These are phyloP conservation scores for Kregervanrija fluxuum DNA, from an alignment of 805 yeast species.

Conservation along the genomic window DNA sequence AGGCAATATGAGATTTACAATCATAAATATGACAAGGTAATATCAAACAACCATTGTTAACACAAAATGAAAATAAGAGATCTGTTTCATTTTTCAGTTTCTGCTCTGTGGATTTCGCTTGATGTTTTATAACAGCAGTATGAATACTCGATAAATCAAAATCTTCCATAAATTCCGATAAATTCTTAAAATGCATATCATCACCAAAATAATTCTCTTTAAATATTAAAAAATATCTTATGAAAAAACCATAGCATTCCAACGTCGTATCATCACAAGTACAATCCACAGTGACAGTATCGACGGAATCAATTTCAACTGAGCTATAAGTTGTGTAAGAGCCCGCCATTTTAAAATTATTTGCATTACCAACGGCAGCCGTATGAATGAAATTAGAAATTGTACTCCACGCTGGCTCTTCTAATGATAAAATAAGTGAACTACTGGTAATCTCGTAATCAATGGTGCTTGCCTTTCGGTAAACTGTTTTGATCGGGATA, in stretches of 20 bases:
- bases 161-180: conserved; percentile 64
- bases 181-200: conserved; percentile 69
- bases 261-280: conserved; percentile 60
- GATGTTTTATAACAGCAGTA: conserved; percentile 8
- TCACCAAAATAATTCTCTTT: conserved; percentile 91
- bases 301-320: conserved; percentile 60
- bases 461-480: conserved; percentile 44
- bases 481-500: conserved; percentile 55
- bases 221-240: conserved; percentile 66
- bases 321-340: conserved; percentile 54
- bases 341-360: conserved; percentile 55
- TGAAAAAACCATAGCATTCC: conserved; percentile 70
- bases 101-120: conserved; percentile 20
- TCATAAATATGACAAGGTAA: conserved; percentile 71
- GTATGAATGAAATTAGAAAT: conserved; percentile 59
- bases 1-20: conserved; percentile 46
- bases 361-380: conserved; percentile 60
- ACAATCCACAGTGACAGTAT: conserved; percentile 59
- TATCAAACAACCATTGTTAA: conserved; percentile 61
- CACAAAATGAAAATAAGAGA: conserved; percentile 62
- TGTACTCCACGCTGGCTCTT: conserved; percentile 92
- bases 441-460: conserved; percentile 49
- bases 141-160: conserved; percentile 3
- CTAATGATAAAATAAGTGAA: conserved; percentile 51
- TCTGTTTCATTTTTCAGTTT: conserved; percentile 68